Base-by-base conservation (phyloP, 129 eudicot species). In the Chrysanthemum lavandulifolium region DNA sequence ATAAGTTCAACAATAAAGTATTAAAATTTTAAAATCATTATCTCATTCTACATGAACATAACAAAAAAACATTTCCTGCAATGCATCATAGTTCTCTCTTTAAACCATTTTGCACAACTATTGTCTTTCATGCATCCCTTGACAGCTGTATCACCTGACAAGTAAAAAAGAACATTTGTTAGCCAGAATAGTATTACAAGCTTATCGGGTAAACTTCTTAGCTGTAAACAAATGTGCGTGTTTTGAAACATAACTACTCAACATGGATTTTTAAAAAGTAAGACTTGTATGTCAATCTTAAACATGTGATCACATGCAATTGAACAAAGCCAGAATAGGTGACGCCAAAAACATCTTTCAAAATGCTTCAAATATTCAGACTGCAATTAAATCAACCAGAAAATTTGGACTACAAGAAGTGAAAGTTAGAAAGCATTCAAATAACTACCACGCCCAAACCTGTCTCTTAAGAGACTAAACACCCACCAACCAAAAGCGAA, bases 31-130 rank as follows among this genome's bases (percentile, higher is more conserved):
- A 21, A 40, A 47, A n/a, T 61, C 73, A 73, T 77, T 7, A 27
- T 67, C 51, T 72, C 71, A 60, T 77, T 68, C 76, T 61, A 73
- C 67, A 21, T 43, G 40, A 60, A 61, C 59, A 45, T 8, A 50
- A 74, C 21, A 66, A 29, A 61, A 53, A 73, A 77, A 77, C 53
- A 18, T 40, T 66, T 63, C 82, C 79, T 82, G 77, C 73, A 76
- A 48, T 53, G 53, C 85, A 82, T 53, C 58, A 67, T 18, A 40
- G 3, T 54, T 47, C 52, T 67, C 75, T 52, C 51, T 49, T 67
- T 48, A 19, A 76, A 69, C 65, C 70, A 55, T 55, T 67, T 25
- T 48, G 71, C 75, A 52, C 65, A 10, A 19, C 27, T 15, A 73
- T 49, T 47, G 3, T 33, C 77, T 61, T 67, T 69, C 80, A 19